These are phyloP conservation scores for Globisporangium radiosum DNA, from an alignment of 352 stramenopile species.

Conservation along the genomic window DNA sequence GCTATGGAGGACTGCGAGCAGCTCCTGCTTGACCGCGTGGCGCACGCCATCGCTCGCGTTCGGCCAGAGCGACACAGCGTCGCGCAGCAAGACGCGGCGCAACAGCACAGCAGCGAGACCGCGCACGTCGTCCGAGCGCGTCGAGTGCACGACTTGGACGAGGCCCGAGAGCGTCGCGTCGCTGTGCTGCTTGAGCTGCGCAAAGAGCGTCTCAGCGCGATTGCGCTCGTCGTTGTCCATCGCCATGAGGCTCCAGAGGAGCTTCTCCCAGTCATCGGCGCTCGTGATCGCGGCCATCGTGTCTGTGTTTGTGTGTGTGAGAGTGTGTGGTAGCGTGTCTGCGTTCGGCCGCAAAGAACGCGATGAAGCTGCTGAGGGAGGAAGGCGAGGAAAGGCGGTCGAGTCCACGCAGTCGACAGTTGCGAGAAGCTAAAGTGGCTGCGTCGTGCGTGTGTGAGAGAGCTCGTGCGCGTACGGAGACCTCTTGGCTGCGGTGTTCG, in stretches of 20 bases:
- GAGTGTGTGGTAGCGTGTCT: background rate
- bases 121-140: conserved; percentile 56
- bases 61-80: conserved; percentile 75
- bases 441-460: no score
- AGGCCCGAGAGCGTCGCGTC: conserved; percentile 56
- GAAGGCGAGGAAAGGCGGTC: no score
- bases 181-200: conserved; percentile 43
- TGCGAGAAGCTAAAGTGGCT: no score
- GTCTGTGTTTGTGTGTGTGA: background rate
- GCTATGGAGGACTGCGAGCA: conserved; percentile 52
- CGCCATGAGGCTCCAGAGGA: conserved; percentile 68
- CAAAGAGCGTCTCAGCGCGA: conserved; percentile 53
- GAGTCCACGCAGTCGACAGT: no score
- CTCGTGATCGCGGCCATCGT: conserved; percentile 20
- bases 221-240: conserved; percentile 72
- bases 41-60: conserved; percentile 41
- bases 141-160: conserved; percentile 51
- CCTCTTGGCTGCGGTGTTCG: no score
- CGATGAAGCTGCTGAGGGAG: no score
- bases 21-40: conserved; percentile 42
- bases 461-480: no score
- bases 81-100: conserved; percentile 65
- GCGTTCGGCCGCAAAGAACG: background rate
- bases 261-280: conserved; percentile 44
- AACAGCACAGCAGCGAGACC: conserved; percentile 69